These are phyloP conservation scores for Ogataea saltuana DNA, from an alignment of 805 yeast genomes.

Conservation along the genomic window DNA sequence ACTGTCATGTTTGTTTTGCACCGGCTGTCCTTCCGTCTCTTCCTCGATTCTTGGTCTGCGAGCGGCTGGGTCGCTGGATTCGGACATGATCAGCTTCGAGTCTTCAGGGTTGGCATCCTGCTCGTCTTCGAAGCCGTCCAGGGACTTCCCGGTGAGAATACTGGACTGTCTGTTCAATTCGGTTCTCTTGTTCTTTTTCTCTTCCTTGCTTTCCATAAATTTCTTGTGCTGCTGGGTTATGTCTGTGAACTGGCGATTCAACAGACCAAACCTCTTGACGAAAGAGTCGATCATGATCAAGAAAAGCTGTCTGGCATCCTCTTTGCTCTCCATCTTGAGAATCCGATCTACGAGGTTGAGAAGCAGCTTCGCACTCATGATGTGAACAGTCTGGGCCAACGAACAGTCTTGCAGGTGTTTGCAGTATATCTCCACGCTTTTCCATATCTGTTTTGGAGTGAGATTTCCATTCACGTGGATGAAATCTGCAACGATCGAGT, in stretches of 20 bases:
- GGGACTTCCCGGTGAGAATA: constrained; percentile 31
- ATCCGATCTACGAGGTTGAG: constrained; percentile 88
- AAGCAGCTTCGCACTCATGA: constrained; percentile 91
- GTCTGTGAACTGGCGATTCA: constrained; percentile 70
- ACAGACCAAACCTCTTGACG: constrained; percentile 73
- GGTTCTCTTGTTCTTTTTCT: constrained; percentile 44
- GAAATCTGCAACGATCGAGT: constrained; percentile 93
- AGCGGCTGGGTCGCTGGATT: too few relatives aligned
- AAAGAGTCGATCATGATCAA: constrained; percentile 86
- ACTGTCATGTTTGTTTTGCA: too few relatives aligned
- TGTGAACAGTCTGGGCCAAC: constrained; percentile 85
- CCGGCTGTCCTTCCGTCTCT: too few relatives aligned
- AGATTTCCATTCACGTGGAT: constrained; percentile 87
- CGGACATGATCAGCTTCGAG: constrained; percentile 1
- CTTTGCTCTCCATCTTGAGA: constrained; percentile 74
- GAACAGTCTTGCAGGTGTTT: constrained; percentile 76
- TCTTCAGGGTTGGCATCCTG: constrained; percentile 9
- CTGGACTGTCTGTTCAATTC: constrained; percentile 42
- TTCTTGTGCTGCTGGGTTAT: constrained; percentile 62
- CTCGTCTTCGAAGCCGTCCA: constrained; percentile 22
- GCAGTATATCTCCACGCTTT: constrained; percentile 81
- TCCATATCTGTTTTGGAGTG: constrained; percentile 80
- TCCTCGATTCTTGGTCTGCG: too few relatives aligned
- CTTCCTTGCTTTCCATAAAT: constrained; percentile 46
- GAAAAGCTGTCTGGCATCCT: constrained; percentile 80